A percentile compares a stretch with the other conserved stretches of the same genome.
These are phyloP conservation scores for Fusarium pilosicola DNA, from an alignment of 2,329 filamentous ascomycete species.

Conservation along the genomic window DNA sequence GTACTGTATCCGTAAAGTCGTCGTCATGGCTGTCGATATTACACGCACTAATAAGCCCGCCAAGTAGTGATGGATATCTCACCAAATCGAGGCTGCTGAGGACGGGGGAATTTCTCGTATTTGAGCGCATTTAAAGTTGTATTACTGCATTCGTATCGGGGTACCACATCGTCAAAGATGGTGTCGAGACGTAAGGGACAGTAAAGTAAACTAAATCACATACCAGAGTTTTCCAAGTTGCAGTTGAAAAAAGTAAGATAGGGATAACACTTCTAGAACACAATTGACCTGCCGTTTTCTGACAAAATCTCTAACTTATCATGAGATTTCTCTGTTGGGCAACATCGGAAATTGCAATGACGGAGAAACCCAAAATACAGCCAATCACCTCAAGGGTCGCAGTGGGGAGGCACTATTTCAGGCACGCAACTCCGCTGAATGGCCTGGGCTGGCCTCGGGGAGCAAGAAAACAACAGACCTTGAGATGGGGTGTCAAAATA, in stretches of 20 bases:
- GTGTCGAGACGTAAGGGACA: not conserved
- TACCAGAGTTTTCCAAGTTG: not conserved
- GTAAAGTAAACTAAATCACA: not conserved
- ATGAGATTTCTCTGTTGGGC: not conserved
- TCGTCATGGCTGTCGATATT: slow-evolving; percentile 22
- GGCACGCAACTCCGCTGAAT: slow-evolving; percentile 31
- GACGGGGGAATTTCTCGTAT: slow-evolving; percentile 13
- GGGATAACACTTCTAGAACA: not conserved
- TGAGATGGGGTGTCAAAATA: too few species aligned
- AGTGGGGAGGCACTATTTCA: slow-evolving; percentile 13
- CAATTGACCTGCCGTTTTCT: slow-evolving; percentile 19
- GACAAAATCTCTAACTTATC: slow-evolving; percentile 1
- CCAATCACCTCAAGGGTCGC: slow-evolving; percentile 15
- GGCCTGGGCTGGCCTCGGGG: not conserved
- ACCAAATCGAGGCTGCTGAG: not conserved
- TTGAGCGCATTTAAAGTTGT: slow-evolving; percentile 9
- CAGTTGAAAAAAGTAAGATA: not conserved
- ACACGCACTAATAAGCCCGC: not conserved
- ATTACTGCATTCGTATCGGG: not conserved
- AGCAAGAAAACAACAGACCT: too few species aligned
- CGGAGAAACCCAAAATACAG: slow-evolving; percentile 24
- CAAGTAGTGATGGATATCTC: not conserved
- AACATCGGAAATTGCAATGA: slow-evolving; percentile 39
- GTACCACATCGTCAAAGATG: not conserved
- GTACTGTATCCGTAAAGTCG: not conserved